Evolutionary conservation across 805 yeast genomes (phyloP), one percentile per base, ranked within the genome.

Genomic region (Yamadazyma laniorum): DNA sequence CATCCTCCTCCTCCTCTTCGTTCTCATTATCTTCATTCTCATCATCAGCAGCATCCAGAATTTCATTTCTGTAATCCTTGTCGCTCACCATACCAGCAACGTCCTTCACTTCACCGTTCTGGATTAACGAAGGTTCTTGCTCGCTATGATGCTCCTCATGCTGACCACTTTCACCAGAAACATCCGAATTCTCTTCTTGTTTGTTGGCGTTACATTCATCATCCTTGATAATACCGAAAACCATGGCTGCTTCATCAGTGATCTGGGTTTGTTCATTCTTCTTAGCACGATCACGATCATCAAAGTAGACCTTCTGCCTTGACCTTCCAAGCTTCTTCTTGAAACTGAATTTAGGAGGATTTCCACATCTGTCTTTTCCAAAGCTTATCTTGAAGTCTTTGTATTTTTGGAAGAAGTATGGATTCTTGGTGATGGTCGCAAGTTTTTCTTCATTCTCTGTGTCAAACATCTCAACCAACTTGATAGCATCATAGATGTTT

Each of bases 311-410:
- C 46, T 63, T 54, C 55, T 67, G 53, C 51, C 63, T 38, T 9
- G 37, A 32, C 22, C 38, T 46, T n/a, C 50, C 50, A 46, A 59
- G 61, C 46, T 53, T 65, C 61, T 66, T 78, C 55, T 59, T 71
- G 58, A 55, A 61, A 48, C 63, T 61, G 39, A 67, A 68, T 62
- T 75, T 83, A 42, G 79, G 82, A 22, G 75, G 86, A 52, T 83
- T 83, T 3, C 84, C 95, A 64, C 95, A 85, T 53, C 95, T 70
- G 59, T 85, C 95, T 51, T 82, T 82, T 32, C 88, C 95, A 59
- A 73, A 85, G 34, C 77, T 75, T 31, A 85, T 77, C 43, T 79
- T 77, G 49, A 79, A 76, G 4, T 69, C 63, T 29, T 51, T 50
- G 51, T 84, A 85, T 47, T 70, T 71, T 22, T 69, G 59, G 42